Evolutionary conservation across 768 basidiomycete species (phyloP), one percentile per base, ranked within the genome.

Genomic region (Boletus subcaerulescens): DNA sequence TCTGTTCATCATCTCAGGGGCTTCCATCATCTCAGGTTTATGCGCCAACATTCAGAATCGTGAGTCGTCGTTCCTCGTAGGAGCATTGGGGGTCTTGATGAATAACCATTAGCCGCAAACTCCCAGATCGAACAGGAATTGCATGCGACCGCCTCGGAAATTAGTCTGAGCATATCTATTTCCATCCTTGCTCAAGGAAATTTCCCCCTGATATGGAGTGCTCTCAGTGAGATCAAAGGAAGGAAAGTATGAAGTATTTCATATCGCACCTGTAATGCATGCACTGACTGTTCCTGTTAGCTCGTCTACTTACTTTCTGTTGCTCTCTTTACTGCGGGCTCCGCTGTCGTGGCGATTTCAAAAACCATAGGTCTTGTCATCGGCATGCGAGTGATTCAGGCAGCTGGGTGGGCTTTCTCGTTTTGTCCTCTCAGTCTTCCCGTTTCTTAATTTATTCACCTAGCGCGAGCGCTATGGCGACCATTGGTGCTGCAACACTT

Each of bases 151-250:
- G 73, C 78, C 33, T 72, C 77, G 1, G 75, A 87, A 52, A 85
- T 93, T 54, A 86, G 87, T 46, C 73, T 83, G 65, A 86, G 80
- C 54, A 69, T 91, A 18, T 86, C 89, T 0, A 56, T 90, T 13
- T 92, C 85, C 68, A 87, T 91, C 50, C 73, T 87, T 3, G 58
- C 86, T 4, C 91, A 92, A 68, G 91, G 91, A 1, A 65, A 73
- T 13, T 64, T 83, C 17, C 54, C 67, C 5, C 4, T 71, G 4
- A 1, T 86, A 29, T 70, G 69, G 67, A 69, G 67, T 50, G 51
- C 49, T 13, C 13, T 63, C 33, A 62, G 64, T 40, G 69, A 93
- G 69, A 80, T 91, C 22, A 84, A 83, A 60, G 91, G 91, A 5
- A 75, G 90, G 46, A 91, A 84, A 71, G 85, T 84, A 56, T 26